phyloP scores from a whole-genome alignment of 176 grass and related monocot species.

The Alopecurus myosuroides region DNA sequence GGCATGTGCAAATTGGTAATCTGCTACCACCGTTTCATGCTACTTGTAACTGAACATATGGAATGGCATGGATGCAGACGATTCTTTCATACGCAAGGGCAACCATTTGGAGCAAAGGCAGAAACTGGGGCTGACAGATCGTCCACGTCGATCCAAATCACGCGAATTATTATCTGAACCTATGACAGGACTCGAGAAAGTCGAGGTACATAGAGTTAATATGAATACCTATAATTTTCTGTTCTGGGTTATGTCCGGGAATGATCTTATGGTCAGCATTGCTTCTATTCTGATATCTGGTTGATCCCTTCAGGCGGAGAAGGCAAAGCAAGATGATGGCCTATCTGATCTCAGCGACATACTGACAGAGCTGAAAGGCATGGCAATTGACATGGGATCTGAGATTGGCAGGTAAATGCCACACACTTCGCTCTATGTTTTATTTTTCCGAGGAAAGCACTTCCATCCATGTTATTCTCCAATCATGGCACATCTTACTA shows the following conservation, averaged over 20 bases:
- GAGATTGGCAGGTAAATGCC: conserved; percentile 62
- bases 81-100: conserved; percentile 69
- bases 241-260: not conserved
- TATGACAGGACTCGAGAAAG: conserved; percentile 51
- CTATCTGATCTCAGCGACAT: conserved; percentile 76
- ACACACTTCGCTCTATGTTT: not conserved
- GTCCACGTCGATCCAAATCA: conserved; percentile 31
- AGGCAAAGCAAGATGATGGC: conserved; percentile 82
- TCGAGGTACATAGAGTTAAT: conserved; percentile 49
- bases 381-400: conserved; percentile 86
- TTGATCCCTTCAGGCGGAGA: conserved; percentile 51
- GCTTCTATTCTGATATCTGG: not conserved
- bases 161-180: conserved; percentile 46
- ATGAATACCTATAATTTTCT: not conserved
- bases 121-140: conserved; percentile 49
- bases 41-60: not conserved
- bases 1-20: not conserved
- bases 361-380: conserved; percentile 71
- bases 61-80: conserved; percentile 45
- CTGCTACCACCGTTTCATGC: not conserved
- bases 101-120: conserved; percentile 79
- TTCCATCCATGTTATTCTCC: not conserved
- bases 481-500: not conserved
- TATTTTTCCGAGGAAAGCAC: too few species aligned
- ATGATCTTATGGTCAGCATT: not conserved